Percentiles rank a stretch among this genome's conserved stretches.
Conservation (phyloP, 169 alveolate genomes). For the Amoebophrya sp. region DNA sequence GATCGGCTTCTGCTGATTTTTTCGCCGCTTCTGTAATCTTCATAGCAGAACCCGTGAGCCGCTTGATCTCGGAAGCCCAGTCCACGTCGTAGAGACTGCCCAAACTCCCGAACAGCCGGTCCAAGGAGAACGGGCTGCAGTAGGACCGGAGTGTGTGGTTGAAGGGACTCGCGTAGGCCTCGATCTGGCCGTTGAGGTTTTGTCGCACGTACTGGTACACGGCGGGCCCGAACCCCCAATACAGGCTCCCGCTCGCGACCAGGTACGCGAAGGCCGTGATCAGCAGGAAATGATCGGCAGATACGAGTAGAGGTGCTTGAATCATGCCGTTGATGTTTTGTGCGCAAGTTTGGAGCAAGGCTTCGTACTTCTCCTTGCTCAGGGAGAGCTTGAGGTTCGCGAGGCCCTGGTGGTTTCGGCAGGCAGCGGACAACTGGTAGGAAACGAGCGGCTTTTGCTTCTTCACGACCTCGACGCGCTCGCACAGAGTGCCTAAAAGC, state of each 20-base stretch:
- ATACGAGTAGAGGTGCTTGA: no score
- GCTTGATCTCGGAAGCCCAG: no score
- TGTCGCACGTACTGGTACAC: neutral
- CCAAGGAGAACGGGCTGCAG: conserved; percentile 10
- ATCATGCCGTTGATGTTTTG: no score
- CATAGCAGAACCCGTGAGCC: no score
- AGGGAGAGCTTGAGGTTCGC: neutral
- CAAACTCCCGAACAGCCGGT: neutral
- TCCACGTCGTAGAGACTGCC: neutral
- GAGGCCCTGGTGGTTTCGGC: neutral
- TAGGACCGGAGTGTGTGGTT: neutral
- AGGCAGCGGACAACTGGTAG: no score
- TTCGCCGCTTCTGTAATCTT: no score
- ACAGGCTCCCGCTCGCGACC: neutral
- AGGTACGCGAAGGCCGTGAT: neutral
- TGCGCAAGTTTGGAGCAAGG: neutral
- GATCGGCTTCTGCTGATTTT: no score
- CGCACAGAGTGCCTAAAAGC: no score
- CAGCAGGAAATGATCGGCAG: neutral
- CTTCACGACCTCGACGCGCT: no score
- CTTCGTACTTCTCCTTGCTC: neutral
- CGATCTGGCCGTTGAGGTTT: neutral
- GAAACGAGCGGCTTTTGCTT: no score
- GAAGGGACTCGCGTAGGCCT: conserved; percentile 12
- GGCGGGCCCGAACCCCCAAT: conserved; percentile 14